phyloP scores from a whole-genome alignment of 495 filamentous ascomycete genomes.

The Penicillium lagena region DNA sequence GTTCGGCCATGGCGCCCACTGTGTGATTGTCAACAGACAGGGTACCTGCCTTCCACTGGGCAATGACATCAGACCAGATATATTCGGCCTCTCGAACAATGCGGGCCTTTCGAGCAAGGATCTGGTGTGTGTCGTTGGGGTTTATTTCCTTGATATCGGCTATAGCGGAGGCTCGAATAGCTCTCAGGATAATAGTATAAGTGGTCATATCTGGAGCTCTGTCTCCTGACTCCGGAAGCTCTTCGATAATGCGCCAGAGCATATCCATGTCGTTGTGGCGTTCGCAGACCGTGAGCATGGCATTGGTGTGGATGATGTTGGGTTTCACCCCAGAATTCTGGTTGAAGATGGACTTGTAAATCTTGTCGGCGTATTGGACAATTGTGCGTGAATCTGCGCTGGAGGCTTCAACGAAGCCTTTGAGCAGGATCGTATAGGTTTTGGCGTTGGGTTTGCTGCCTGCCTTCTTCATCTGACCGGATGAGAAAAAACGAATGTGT shows the following conservation, averaged over 20 bases:
- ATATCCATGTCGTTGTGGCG: constrained; percentile 63
- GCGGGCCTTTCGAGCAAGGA: constrained; percentile 20
- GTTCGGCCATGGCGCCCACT: constrained; percentile 66
- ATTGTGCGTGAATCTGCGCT: constrained; percentile 30
- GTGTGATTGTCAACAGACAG: constrained; percentile 67
- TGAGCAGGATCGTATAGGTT: constrained; percentile 79
- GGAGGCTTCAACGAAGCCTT: constrained; percentile 57
- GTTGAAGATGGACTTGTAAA: constrained; percentile 66
- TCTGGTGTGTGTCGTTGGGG: constrained; percentile 27
- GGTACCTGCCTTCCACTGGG: constrained; percentile 62
- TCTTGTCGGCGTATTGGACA: constrained; percentile 53
- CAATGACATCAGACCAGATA: constrained; percentile 75
- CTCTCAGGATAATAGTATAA: constrained; percentile 75
- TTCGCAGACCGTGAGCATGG: constrained; percentile 73
- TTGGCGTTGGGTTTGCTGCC: constrained; percentile 62
- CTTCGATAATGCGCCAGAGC: constrained; percentile 62
- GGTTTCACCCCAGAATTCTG: constrained; percentile 53
- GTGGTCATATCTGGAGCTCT: constrained; percentile 61
- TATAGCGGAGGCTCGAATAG: constrained; percentile 41
- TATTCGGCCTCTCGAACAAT: constrained; percentile 52
- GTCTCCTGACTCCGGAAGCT: constrained; percentile 54
- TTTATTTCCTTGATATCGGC: constrained; percentile 18
- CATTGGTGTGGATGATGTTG: constrained; percentile 77
- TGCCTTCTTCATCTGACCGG: constrained; percentile 84
- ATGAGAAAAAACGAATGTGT: not conserved